Base-by-base conservation (phyloP, 169 alveolate species). In the Eimeria praecox region DNA sequence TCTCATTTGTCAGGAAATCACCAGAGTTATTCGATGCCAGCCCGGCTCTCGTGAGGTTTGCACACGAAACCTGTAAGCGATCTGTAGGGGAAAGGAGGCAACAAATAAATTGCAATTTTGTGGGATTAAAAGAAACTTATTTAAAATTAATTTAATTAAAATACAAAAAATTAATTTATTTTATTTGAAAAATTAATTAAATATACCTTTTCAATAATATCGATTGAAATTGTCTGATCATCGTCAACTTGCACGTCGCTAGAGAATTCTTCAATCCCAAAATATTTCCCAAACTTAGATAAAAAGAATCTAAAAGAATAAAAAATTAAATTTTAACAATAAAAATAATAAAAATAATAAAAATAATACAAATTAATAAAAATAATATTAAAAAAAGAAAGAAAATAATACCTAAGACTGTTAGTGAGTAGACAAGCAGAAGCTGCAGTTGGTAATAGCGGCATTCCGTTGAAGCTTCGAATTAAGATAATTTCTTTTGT, bases 391-490 rank as follows among this genome's bases (percentile, higher is more conserved):
- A 77, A 77, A 22, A 78, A 42, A 30, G 22, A 77, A 77, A 22
- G 35, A 42, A 30, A 4, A n/a, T 0, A 52, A 16, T 85, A 85
- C 92, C 92, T 85, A 30, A 85, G 71, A 27, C 92, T 52, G 33
- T 54, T 85, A 0, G 92, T 85, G 0, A 85, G 56, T 9, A 85
- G 92, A 38, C 92, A 85, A 8, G 92, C 73, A 27, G 92, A 30
- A 20, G 92, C 92, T 22, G 73, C 92, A 16, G 35, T n/a, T n/a
- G 92, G 77, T 66, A 85, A 16, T 9, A 85, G 92, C 75, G 92
- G 92, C 77, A 56, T 85, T 46, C 78, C 92, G 38, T 85, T 85
- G 78, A 54, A 85, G 27, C 77, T 85, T 56, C 92, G 27, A 0
- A 85, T 2, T 20, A 85, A 49, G 14, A 33, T 16, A 3, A 85